A percentile compares a stretch with the other conserved stretches of the same genome.
Evolutionary conservation across 345 rosid genomes (phyloP).

Genomic region (Populus tremula): DNA sequence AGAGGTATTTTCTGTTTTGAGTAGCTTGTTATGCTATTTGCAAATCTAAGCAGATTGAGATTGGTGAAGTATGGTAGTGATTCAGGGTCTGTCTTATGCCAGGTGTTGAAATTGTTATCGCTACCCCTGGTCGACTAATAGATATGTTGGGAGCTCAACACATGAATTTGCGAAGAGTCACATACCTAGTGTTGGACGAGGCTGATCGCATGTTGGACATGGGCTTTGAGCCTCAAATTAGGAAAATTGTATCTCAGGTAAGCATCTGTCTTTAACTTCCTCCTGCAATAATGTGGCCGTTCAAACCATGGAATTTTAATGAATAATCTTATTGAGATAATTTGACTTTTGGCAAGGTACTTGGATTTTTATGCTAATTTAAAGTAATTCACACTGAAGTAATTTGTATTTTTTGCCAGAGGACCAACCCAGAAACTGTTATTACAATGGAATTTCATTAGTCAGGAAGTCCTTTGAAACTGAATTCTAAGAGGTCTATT

Average conservation of each 20-base stretch:
- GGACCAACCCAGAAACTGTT: background rate
- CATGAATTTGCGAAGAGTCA: constrained; percentile 80
- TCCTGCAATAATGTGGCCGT: background rate
- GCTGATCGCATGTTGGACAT: constrained; percentile 98
- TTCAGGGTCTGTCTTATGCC: constrained; percentile 17
- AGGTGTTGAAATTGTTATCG: constrained; percentile 96
- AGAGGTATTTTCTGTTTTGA: constrained; percentile 49
- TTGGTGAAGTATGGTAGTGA: background rate
- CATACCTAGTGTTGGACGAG: constrained; percentile 93
- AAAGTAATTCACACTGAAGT: background rate
- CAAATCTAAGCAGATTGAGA: background rate
- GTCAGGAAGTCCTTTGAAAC: background rate
- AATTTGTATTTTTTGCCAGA: background rate
- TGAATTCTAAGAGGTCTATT: background rate
- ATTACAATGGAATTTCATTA: background rate
- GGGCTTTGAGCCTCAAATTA: constrained; percentile 99
- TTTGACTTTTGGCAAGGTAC: background rate
- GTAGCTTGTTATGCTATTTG: background rate
- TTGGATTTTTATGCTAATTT: too few species aligned
- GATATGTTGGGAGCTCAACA: constrained; percentile 90
- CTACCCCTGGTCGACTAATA: constrained; percentile 94
- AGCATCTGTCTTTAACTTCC: constrained; percentile 6
- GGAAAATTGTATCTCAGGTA: constrained; percentile 83
- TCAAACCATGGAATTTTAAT: background rate
- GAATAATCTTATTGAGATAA: background rate